Evolutionary conservation across 768 basidiomycete genomes (phyloP).

Genomic region (Suillus plorans): DNA sequence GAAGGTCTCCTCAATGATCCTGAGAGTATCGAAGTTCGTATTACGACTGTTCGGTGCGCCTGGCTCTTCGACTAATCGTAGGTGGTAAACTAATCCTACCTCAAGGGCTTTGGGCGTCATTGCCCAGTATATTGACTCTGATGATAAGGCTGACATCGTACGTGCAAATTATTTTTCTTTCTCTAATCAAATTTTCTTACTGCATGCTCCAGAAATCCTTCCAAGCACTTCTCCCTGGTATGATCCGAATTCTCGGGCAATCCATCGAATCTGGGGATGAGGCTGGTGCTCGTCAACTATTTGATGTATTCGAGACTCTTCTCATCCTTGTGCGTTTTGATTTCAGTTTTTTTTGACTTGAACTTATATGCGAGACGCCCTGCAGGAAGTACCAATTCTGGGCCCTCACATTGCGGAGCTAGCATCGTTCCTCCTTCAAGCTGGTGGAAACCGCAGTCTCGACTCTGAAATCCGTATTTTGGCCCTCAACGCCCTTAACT

Average conservation of each 20-base stretch:
- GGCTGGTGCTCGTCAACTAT: constrained; percentile 79
- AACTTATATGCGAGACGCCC: constrained; percentile 10
- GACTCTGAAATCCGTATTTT: constrained; percentile 84
- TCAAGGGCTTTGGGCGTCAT: constrained; percentile 83
- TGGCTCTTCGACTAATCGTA: not conserved
- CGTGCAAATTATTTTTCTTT: constrained; percentile 28
- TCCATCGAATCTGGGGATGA: constrained; percentile 80
- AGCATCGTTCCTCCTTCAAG: constrained; percentile 82
- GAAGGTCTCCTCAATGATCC: constrained; percentile 70
- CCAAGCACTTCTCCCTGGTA: constrained; percentile 81
- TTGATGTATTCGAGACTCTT: constrained; percentile 95
- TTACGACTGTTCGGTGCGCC: constrained; percentile 79
- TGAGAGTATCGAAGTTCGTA: constrained; percentile 85
- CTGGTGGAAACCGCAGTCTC: constrained; percentile 75
- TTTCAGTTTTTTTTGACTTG: not conserved
- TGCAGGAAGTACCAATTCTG: constrained; percentile 90
- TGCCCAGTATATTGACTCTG: constrained; percentile 87
- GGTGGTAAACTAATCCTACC: constrained; percentile 9
- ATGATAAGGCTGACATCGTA: constrained; percentile 87
- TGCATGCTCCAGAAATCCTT: constrained; percentile 63
- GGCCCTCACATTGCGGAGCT: constrained; percentile 86
- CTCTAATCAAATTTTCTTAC: constrained; percentile 6
- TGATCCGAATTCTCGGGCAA: constrained; percentile 88
- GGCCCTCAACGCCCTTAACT: constrained; percentile 89
- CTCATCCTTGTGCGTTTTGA: constrained; percentile 72